These are phyloP conservation scores for Zea mays DNA, from an alignment of 176 grass and related monocot genomes.

Conservation along the genomic window DNA sequence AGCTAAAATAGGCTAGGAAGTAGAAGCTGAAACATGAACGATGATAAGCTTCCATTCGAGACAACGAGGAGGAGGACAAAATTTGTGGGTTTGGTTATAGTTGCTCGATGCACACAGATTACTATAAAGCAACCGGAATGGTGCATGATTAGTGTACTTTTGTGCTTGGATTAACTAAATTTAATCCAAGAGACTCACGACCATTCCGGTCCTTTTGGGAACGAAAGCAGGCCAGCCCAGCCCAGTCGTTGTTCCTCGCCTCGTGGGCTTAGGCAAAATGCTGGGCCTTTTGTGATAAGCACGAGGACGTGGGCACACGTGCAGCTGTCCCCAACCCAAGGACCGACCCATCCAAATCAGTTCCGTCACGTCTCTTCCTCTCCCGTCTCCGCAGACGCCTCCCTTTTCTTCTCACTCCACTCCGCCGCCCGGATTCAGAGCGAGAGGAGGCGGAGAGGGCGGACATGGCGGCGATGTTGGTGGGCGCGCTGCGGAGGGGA, in stretches of 20 bases:
- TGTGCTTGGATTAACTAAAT: no score
- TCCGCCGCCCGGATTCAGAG: neutral
- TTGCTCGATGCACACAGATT: no score
- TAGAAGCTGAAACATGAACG: no score
- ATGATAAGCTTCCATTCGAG: no score
- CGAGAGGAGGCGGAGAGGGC: neutral
- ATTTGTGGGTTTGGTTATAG: no score
- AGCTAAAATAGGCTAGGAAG: no score
- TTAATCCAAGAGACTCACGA: no score
- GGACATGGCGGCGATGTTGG: constrained; percentile 36
- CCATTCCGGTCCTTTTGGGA: no score
- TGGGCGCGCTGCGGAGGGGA: constrained; percentile 25
- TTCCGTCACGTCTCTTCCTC: constrained; percentile 30
- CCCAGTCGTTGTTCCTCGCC: neutral
- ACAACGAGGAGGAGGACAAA: no score
- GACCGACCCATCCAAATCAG: neutral
- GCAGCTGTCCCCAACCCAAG: neutral
- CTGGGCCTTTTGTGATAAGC: constrained; percentile 18
- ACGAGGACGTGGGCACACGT: neutral
- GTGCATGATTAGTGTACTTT: no score
- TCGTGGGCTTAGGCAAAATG: neutral
- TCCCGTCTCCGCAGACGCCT: neutral
- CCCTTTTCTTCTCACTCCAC: neutral
- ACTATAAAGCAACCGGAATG: no score
- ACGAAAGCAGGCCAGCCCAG: neutral